Evolutionary conservation across 805 yeast genomes (phyloP), one percentile per base, ranked within the genome.

Genomic region (Cyberlindnera galapagoensis): DNA sequence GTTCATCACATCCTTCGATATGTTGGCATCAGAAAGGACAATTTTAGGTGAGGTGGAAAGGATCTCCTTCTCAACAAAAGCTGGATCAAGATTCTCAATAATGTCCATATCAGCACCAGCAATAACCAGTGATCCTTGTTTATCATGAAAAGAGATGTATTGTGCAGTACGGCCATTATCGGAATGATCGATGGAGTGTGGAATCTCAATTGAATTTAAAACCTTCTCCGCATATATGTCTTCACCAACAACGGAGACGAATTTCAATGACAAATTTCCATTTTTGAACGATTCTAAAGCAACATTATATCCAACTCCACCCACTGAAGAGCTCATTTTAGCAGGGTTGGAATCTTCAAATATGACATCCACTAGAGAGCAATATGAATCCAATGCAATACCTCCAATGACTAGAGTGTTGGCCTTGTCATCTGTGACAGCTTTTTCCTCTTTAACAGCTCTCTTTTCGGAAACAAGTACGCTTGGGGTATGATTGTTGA

Each of bases 41-140:
- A 59, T 54, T 8, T 59, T 54, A 0, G 94, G 82, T 5, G 52
- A 42, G 1, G 65, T 52, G 9, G 49, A 31, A 2, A 41, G 37
- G 5, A 86, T 43, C 40, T 70, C 63, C 0, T 54, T 24, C 3
- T 46, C 37, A 3, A 80, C 62, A 38, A 69, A 71, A 0, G 57
- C 53, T 0, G 56, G 31, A 10, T 74, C 61, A 27, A 73, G 38
- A 18, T 63, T 57, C 42, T 81, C 82, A 15, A 78, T 60, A 8
- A 80, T 71, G n/a, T 63, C 62, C 95, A 87, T 86, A 49, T 84
- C 95, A 4, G 94, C 90, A 48, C 85, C 74, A 0, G 95, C 94
- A 12, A 83, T 62, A 3, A 81, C 51, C 28, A 87, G 61, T 4
- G 69, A 77, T 2, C 95, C 95, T 6, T 57, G 49, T 0, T 46